These are phyloP conservation scores for Acanthamoeba rhysodes DNA, from an alignment of 208 protist species.

Conservation along the genomic window DNA sequence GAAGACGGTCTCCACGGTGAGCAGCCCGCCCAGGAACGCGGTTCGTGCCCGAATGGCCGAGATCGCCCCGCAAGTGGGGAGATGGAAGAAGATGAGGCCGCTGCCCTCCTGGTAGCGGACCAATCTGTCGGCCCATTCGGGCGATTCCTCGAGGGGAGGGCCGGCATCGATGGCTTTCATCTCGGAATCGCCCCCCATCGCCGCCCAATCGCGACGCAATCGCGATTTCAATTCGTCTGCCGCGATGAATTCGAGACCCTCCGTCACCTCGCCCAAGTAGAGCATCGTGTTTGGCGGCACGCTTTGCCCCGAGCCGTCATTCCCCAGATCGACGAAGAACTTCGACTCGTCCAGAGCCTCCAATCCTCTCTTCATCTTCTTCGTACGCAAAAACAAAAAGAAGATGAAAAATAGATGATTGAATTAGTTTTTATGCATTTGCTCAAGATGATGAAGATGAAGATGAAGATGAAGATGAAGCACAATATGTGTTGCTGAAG, in stretches of 20 bases:
- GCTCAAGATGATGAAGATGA: too few relatives aligned
- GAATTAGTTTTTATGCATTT: too few relatives aligned
- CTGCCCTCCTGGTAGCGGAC: slow-evolving; percentile 3
- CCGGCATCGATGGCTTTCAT: not conserved
- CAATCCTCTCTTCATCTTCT: too few relatives aligned
- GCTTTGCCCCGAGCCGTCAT: too few relatives aligned
- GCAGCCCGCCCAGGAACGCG: not conserved
- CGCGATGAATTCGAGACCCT: slow-evolving; percentile 57
- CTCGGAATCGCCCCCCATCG: slow-evolving; percentile 15
- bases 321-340: too few relatives aligned
- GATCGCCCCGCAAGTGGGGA: not conserved
- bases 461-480: too few relatives aligned
- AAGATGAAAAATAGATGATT: too few relatives aligned
- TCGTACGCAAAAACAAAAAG: too few relatives aligned
- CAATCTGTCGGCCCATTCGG: not conserved
- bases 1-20: slow-evolving; percentile 28
- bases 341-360: too few relatives aligned
- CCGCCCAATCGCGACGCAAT: not conserved
- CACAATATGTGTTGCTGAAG: not conserved
- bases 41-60: not conserved
- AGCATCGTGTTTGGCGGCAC: not conserved
- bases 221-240: not conserved
- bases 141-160: too few relatives aligned
- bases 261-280: slow-evolving; percentile 48
- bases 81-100: slow-evolving; percentile 49